Percentiles rank a stretch among this genome's conserved stretches.
Evolutionary conservation across 768 basidiomycete genomes (phyloP).

Genomic region (Harrya chromipes): DNA sequence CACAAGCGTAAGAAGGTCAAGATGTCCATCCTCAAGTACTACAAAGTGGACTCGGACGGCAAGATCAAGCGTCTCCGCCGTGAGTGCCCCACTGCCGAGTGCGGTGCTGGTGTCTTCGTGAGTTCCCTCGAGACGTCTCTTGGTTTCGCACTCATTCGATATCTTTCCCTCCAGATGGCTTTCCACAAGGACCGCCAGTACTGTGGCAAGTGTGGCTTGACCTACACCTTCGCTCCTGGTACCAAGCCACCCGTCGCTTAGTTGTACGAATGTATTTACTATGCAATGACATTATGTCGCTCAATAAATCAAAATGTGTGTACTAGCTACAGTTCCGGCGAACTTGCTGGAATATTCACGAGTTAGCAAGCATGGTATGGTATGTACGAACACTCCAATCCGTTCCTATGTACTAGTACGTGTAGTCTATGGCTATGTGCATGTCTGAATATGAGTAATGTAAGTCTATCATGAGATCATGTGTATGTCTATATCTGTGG

Average conservation of each 20-base stretch:
- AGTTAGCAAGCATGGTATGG: not conserved
- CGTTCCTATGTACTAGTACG: not conserved
- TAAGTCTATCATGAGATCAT: not conserved
- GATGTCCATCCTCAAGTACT: slow-evolving; percentile 99
- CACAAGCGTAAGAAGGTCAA: slow-evolving; percentile 99
- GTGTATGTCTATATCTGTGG: slow-evolving; percentile 4
- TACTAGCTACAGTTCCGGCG: too few relatives aligned
- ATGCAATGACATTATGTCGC: too few relatives aligned
- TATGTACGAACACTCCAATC: not conserved
- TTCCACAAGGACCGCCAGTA: slow-evolving; percentile 98
- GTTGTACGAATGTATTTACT: too few relatives aligned
- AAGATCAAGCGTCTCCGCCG: slow-evolving; percentile 99
- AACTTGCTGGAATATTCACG: not conserved
- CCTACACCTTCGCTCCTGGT: slow-evolving; percentile 80
- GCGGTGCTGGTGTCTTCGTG: slow-evolving; percentile 84
- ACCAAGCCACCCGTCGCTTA: slow-evolving; percentile 65
- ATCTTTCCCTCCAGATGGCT: slow-evolving; percentile 70
- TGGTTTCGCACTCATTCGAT: not conserved
- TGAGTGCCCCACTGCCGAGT: slow-evolving; percentile 86
- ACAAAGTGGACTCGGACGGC: slow-evolving; percentile 99
- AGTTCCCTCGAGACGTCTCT: slow-evolving; percentile 25
- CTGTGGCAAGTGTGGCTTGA: slow-evolving; percentile 92
- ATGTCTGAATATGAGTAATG: not conserved
- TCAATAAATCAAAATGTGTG: too few relatives aligned
- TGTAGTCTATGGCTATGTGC: slow-evolving; percentile 1